Percentiles rank a stretch among this genome's conserved stretches.
phyloP scores from a whole-genome alignment of 331 rosid species.

The Pyrus hybrid region DNA sequence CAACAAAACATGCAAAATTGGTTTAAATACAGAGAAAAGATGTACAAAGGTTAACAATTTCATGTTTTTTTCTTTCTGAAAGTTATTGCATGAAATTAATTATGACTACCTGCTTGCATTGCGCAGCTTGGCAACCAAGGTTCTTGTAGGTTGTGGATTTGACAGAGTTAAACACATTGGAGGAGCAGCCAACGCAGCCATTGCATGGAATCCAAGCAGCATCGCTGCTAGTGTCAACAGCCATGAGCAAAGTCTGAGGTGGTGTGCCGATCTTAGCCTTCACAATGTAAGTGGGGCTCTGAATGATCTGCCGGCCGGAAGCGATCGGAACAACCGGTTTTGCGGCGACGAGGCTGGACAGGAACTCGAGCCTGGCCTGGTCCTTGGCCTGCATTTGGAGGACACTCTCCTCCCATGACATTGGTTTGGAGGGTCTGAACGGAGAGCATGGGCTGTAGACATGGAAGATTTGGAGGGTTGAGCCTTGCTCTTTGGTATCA shows the following conservation, averaged over 20 bases:
- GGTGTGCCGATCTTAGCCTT: conserved; percentile 71
- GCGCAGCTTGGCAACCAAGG: conserved; percentile 50
- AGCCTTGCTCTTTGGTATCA: conserved; percentile 28
- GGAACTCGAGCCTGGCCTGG: conserved; percentile 48
- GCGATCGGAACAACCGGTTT: conserved; percentile 66
- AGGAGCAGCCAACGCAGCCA: conserved; percentile 70
- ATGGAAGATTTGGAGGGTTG: conserved; percentile 64
- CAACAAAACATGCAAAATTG: background rate
- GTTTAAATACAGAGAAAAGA: too few species aligned
- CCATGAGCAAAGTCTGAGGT: conserved; percentile 64
- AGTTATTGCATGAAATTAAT: background rate
- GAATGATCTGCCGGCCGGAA: conserved; percentile 68
- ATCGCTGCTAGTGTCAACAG: conserved; percentile 81
- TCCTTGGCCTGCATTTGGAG: conserved; percentile 48
- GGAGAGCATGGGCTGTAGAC: conserved; percentile 68
- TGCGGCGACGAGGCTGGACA: conserved; percentile 43
- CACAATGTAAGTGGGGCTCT: conserved; percentile 79
- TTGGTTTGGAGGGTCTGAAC: conserved; percentile 40
- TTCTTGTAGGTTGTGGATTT: conserved; percentile 44
- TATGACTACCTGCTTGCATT: conserved; percentile 68
- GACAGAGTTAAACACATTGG: conserved; percentile 32
- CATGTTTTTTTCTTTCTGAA: too few species aligned
- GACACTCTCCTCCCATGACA: conserved; percentile 73
- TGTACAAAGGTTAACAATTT: too few species aligned
- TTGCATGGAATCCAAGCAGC: conserved; percentile 84